phyloP scores from a whole-genome alignment of 306 rosid genomes.

The Lathyrus oleraceus region DNA sequence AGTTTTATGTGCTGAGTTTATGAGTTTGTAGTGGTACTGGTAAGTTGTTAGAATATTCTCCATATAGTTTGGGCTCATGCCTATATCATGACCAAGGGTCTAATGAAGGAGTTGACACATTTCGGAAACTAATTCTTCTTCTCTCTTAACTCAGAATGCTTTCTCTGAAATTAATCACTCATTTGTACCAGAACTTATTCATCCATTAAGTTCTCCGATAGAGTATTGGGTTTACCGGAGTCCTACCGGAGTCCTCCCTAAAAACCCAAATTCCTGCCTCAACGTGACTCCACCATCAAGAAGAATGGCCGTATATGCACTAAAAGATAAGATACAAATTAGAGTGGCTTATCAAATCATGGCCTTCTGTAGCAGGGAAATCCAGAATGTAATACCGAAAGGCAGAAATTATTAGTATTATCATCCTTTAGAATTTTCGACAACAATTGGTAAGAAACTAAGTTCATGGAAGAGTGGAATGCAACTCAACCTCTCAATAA shows the following conservation, averaged over 20 bases:
- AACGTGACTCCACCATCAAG: not conserved
- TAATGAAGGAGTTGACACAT: not conserved
- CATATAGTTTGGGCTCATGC: not conserved
- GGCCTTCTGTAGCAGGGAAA: slow-evolving; percentile 79
- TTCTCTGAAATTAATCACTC: not conserved
- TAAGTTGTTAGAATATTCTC: slow-evolving; percentile 12
- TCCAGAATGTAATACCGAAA: slow-evolving; percentile 64
- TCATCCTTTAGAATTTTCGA: slow-evolving; percentile 31
- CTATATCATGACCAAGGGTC: not conserved
- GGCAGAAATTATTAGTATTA: slow-evolving; percentile 62
- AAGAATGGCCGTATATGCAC: not conserved
- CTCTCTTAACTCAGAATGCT: not conserved
- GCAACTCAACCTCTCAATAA: slow-evolving; percentile 28
- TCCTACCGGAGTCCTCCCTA: not conserved
- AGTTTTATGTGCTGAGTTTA: not conserved
- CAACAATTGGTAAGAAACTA: slow-evolving; percentile 36
- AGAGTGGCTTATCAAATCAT: slow-evolving; percentile 48
- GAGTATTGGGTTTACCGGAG: not conserved
- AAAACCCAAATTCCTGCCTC: not conserved
- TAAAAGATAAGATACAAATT: not conserved
- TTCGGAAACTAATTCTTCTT: not conserved
- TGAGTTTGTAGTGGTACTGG: not conserved
- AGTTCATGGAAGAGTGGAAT: slow-evolving; percentile 90
- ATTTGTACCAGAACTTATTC: not conserved
- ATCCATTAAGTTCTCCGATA: not conserved